These are phyloP conservation scores for Mortierella polycephala DNA, from an alignment of 371 early-diverging fungal genomes.

Conservation along the genomic window DNA sequence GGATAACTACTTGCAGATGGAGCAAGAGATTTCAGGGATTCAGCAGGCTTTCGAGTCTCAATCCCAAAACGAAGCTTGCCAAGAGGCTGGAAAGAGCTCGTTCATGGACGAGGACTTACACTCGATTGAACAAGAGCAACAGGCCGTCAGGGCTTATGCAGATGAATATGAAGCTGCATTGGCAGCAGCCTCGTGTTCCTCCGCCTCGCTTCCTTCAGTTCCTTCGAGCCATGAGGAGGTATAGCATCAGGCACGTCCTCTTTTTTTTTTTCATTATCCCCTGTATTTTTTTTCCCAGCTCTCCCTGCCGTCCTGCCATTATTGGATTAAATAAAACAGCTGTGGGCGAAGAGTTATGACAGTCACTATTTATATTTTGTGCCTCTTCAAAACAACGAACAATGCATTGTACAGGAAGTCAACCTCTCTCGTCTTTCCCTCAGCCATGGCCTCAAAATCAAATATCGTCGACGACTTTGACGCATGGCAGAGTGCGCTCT, in stretches of 20 bases:
- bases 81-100: constrained; percentile 9
- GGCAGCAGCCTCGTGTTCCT: constrained; percentile 20
- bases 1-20: constrained; percentile 32
- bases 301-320: too few relatives aligned
- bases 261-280: background rate
- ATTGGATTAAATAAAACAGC: too few relatives aligned
- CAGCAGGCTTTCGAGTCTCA: constrained; percentile 17
- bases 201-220: constrained; percentile 1
- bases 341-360: too few relatives aligned
- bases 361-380: too few relatives aligned
- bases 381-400: too few relatives aligned
- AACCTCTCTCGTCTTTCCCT: too few relatives aligned
- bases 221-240: constrained; percentile 24
- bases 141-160: constrained; percentile 38
- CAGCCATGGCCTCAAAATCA: constrained; percentile 27
- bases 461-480: constrained; percentile 62
- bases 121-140: constrained; percentile 27
- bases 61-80: background rate
- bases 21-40: constrained; percentile 34
- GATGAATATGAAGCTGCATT: constrained; percentile 37
- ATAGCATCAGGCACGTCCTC: constrained; percentile 5
- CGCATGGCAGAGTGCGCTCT: constrained; percentile 64
- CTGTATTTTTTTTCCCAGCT: too few relatives aligned
- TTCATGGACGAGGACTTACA: constrained; percentile 38
- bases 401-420: too few relatives aligned